A percentile compares a stretch with the other conserved stretches of the same genome.
These are phyloP conservation scores for Tetraselmis chui DNA, from an alignment of 139 green algal genomes.

Conservation along the genomic window DNA sequence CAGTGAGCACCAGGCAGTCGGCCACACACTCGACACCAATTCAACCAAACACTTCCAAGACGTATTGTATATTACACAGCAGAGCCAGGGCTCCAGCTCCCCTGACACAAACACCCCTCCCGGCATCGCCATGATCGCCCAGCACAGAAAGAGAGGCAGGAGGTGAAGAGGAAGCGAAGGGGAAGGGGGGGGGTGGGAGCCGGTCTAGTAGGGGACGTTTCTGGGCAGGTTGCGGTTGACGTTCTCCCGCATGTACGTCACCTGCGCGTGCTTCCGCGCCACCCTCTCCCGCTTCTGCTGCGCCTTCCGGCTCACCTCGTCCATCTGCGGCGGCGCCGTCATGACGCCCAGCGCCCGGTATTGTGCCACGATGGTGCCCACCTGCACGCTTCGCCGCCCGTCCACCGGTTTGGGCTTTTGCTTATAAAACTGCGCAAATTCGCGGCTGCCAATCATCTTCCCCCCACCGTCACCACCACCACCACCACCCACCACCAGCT, in stretches of 20 bases:
- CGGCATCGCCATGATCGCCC: too few relatives aligned
- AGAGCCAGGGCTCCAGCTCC: too few relatives aligned
- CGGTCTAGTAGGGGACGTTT: constrained; percentile 51
- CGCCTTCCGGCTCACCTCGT: neutral
- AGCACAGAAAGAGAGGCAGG: too few relatives aligned
- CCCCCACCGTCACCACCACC: constrained; percentile 15
- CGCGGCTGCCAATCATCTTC: constrained; percentile 61
- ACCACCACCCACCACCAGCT: constrained; percentile 51
- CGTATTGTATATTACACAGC: too few relatives aligned
- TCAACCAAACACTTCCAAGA: too few relatives aligned
- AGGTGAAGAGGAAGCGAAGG: too few relatives aligned
- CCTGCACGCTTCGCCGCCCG: constrained; percentile 34
- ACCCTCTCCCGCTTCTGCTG: constrained; percentile 13
- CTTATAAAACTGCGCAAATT: constrained; percentile 76
- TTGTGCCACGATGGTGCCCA: constrained; percentile 34
- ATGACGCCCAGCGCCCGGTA: constrained; percentile 33
- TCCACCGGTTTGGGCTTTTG: constrained; percentile 59
- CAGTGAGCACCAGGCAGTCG: too few relatives aligned
- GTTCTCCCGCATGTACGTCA: constrained; percentile 37
- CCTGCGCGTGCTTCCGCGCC: constrained; percentile 19
- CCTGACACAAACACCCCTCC: too few relatives aligned
- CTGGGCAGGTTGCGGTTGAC: constrained; percentile 63
- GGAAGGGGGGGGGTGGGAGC: too few relatives aligned
- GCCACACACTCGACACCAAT: too few relatives aligned
- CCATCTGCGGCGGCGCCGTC: neutral